Evolutionary conservation across 768 basidiomycete species (phyloP).

Genomic region (Termitomyces sp.): DNA sequence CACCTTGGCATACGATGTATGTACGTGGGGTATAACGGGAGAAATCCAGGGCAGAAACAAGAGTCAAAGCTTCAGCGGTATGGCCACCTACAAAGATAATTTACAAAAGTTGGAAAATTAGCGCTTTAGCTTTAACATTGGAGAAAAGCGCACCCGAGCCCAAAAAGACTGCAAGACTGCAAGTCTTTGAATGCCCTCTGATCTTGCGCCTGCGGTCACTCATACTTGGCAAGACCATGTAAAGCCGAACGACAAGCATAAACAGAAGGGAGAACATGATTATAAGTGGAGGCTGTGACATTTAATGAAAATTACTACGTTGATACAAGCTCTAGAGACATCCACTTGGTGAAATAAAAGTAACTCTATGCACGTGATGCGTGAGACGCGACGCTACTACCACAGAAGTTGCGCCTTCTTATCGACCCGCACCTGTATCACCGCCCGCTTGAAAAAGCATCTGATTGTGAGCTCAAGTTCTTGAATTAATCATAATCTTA

Average conservation of each 20-base stretch:
- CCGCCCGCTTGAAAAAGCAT: no score
- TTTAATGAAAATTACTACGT: not conserved
- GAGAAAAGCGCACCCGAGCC: slow-evolving; percentile 69
- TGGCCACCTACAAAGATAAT: slow-evolving; percentile 70
- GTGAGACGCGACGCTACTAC: not conserved
- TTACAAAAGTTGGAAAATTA: not conserved
- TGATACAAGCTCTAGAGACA: no score
- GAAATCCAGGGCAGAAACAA: slow-evolving; percentile 72
- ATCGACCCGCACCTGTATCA: not conserved
- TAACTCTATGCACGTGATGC: not conserved
- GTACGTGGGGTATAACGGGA: slow-evolving; percentile 68
- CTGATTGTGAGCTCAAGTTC: not conserved
- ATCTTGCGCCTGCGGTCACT: not conserved
- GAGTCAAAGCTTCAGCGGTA: slow-evolving; percentile 77
- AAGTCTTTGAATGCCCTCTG: slow-evolving; percentile 16
- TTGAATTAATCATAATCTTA: not conserved
- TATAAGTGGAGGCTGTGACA: not conserved
- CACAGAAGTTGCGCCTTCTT: not conserved
- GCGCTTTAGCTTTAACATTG: not conserved
- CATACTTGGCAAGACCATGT: slow-evolving; percentile 21
- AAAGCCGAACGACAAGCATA: slow-evolving; percentile 21
- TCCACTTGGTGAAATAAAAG: no score
- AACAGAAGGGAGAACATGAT: not conserved
- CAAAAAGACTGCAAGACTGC: slow-evolving; percentile 76
- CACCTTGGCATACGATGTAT: slow-evolving; percentile 82